These are phyloP conservation scores for Phytophthora parvispora DNA, from an alignment of 352 stramenopile genomes.

Conservation along the genomic window DNA sequence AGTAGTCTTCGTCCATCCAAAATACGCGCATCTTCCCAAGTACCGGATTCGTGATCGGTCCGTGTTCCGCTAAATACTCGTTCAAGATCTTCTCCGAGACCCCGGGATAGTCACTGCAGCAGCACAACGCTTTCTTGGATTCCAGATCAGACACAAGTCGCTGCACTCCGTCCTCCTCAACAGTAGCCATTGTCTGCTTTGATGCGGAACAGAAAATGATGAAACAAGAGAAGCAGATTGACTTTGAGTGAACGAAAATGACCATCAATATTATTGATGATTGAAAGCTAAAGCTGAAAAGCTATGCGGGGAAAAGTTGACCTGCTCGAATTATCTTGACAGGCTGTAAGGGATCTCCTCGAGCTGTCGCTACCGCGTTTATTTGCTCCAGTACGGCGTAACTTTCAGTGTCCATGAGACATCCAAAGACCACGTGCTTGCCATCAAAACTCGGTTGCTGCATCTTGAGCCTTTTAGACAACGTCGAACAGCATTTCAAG, in stretches of 20 bases:
- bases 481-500: background rate
- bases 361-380: slow-evolving; percentile 54
- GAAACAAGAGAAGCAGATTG: no score
- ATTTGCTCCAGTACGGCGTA: slow-evolving; percentile 60
- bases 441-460: slow-evolving; percentile 70
- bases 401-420: slow-evolving; percentile 57
- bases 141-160: slow-evolving; percentile 9
- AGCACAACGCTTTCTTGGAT: slow-evolving; percentile 8
- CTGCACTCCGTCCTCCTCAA: background rate
- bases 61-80: slow-evolving; percentile 3
- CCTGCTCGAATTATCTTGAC: slow-evolving; percentile 59
- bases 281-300: background rate
- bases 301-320: slow-evolving; percentile 52
- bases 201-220: no score
- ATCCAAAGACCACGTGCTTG: slow-evolving; percentile 87
- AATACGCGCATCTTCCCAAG: slow-evolving; percentile 11
- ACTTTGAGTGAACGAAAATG: no score
- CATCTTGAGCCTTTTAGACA: background rate
- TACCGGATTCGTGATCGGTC: slow-evolving; percentile 3
- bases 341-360: slow-evolving; percentile 54
- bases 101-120: background rate
- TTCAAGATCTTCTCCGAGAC: slow-evolving; percentile 6
- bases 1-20: slow-evolving; percentile 16
- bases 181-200: background rate
- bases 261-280: no score